Conservation (phyloP, 208 protist species). For the Acanthamoeba royreba region DNA sequence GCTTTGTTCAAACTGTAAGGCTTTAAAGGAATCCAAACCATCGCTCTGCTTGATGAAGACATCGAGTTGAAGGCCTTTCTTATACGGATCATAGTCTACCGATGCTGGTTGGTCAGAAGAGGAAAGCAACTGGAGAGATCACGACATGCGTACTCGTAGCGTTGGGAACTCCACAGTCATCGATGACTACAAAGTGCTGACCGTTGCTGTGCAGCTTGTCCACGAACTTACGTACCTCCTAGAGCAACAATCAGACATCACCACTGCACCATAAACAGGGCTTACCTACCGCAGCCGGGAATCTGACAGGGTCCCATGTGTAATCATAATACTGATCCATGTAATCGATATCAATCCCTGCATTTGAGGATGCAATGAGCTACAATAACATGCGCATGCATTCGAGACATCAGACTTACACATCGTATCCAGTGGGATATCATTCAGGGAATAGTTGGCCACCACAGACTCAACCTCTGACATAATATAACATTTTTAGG, state of each 20-base stretch:
- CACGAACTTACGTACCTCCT: constrained; percentile 28
- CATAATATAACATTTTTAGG: too few species aligned
- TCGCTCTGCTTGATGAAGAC: constrained; percentile 55
- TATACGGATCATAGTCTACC: constrained; percentile 24
- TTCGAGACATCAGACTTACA: not conserved
- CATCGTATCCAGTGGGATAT: constrained; percentile 82
- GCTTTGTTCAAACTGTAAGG: too few species aligned
- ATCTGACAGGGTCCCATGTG: not conserved
- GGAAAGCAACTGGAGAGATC: not conserved
- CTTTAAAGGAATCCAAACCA: not conserved
- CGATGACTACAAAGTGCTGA: constrained; percentile 53
- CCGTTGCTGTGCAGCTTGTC: constrained; percentile 49
- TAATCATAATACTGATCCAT: constrained; percentile 80
- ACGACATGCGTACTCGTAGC: not conserved
- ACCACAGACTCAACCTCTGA: constrained; percentile 68
- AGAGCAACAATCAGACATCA: not conserved
- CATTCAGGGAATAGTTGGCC: constrained; percentile 52
- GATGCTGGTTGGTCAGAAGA: not conserved
- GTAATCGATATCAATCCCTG: constrained; percentile 76
- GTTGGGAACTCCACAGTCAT: constrained; percentile 14
- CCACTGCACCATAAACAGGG: too few species aligned
- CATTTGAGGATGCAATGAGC: not conserved
- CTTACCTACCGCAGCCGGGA: not conserved
- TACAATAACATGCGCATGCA: not conserved
- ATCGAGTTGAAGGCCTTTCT: constrained; percentile 39